phyloP scores from a whole-genome alignment of 139 green algal genomes.

The Edaphochlamys debaryana region DNA sequence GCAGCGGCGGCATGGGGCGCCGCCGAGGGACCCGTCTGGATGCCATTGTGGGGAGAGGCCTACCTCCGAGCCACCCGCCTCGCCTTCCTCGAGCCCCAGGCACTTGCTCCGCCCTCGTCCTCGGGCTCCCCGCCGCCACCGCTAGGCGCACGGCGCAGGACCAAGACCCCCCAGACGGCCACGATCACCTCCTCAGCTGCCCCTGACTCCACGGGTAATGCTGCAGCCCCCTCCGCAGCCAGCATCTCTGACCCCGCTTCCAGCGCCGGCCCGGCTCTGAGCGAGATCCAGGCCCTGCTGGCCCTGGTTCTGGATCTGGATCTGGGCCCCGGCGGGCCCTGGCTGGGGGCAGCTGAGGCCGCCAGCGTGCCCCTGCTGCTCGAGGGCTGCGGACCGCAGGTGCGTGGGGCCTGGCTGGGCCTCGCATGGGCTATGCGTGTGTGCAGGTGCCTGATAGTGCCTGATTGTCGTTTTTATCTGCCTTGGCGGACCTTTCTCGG shows the following conservation, averaged over 20 bases:
- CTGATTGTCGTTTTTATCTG: no score
- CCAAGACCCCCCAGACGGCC: no score
- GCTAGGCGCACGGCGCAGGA: no score
- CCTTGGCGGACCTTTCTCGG: no score
- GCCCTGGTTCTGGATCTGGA: neutral
- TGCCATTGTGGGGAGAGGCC: constrained; percentile 23
- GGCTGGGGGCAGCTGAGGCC: constrained; percentile 15
- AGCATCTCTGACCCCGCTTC: neutral
- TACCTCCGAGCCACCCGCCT: neutral
- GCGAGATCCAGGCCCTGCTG: constrained; percentile 12
- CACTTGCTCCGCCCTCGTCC: neutral
- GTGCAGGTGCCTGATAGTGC: no score
- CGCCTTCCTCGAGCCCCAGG: neutral
- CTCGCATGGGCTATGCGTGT: neutral
- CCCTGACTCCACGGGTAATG: no score
- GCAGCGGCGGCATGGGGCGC: neutral
- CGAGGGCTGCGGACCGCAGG: constrained; percentile 1
- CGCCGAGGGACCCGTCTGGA: no score
- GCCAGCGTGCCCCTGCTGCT: constrained; percentile 19
- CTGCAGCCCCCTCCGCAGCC: neutral
- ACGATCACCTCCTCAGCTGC: no score
- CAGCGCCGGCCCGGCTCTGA: neutral
- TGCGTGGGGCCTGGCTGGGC: neutral
- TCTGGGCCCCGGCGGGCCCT: neutral
- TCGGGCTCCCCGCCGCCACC: neutral